Conservation (phyloP, 176 grass and related monocot species). For the Melocanna baccifera region DNA sequence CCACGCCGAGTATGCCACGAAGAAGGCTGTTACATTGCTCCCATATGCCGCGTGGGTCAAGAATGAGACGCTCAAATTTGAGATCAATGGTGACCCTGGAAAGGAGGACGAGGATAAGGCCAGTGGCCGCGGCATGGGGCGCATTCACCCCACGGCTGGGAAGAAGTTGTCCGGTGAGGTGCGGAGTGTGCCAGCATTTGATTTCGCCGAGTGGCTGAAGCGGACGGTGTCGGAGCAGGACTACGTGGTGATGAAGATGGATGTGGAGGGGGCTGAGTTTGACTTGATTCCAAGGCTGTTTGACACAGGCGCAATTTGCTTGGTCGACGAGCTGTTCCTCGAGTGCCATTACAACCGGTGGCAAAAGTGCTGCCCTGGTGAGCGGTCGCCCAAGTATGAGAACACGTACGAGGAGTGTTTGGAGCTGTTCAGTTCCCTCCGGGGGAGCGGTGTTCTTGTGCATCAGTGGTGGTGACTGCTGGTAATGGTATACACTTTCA, state of each 20-base stretch:
- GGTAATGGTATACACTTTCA: not conserved
- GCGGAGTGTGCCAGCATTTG: constrained; percentile 52
- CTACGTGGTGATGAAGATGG: constrained; percentile 88
- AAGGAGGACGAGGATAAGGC: constrained; percentile 48
- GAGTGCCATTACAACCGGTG: constrained; percentile 88
- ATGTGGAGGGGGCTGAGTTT: constrained; percentile 77
- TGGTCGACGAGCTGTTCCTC: constrained; percentile 74
- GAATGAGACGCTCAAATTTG: constrained; percentile 67
- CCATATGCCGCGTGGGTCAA: constrained; percentile 72
- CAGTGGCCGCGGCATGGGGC: constrained; percentile 51
- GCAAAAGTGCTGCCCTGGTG: constrained; percentile 74
- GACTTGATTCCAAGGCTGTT: constrained; percentile 68
- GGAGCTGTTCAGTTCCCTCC: constrained; percentile 54
- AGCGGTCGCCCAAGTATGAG: constrained; percentile 66
- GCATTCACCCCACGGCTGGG: constrained; percentile 41
- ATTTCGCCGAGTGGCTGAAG: constrained; percentile 71
- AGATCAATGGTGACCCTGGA: constrained; percentile 60
- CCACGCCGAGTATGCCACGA: constrained; percentile 59
- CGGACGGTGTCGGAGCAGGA: constrained; percentile 53
- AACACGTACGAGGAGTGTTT: constrained; percentile 68
- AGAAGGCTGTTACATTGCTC: constrained; percentile 65
- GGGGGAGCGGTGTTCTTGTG: constrained; percentile 70
- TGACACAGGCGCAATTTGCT: constrained; percentile 60
- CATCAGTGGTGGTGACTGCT: constrained; percentile 75
- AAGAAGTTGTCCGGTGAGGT: constrained; percentile 37